Evolutionary conservation across 1,139 yeast genomes (phyloP).

Genomic region (Suhomyces bolitotheri): DNA sequence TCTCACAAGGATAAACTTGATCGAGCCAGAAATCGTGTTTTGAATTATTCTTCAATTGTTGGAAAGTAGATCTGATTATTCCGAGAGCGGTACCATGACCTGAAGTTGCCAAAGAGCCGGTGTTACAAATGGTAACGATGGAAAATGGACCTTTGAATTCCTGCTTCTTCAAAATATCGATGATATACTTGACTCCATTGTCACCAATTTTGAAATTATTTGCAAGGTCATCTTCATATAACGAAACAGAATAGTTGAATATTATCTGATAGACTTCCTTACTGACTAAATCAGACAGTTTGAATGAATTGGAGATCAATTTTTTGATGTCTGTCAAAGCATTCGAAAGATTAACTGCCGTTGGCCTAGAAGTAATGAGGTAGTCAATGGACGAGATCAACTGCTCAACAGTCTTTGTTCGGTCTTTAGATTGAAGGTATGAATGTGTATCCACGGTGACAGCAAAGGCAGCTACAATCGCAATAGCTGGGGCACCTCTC

Average conservation of each 20-base stretch:
- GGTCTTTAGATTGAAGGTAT: conserved; percentile 14
- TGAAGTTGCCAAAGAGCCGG: conserved; percentile 92
- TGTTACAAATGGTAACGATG: conserved; percentile 81
- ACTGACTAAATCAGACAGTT: conserved; percentile 19
- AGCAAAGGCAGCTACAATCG: conserved; percentile 87
- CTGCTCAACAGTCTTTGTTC: conserved; percentile 27
- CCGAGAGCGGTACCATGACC: conserved; percentile 98
- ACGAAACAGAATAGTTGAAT: conserved; percentile 51
- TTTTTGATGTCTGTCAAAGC: conserved; percentile 64
- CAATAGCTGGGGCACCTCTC: conserved; percentile 98
- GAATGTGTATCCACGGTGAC: conserved; percentile 66
- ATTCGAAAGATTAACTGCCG: conserved; percentile 89
- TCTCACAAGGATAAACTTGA: conserved; percentile 86
- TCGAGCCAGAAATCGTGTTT: conserved; percentile 46
- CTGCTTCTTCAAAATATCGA: conserved; percentile 45
- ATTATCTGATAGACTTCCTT: conserved; percentile 40
- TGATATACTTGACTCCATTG: conserved; percentile 74
- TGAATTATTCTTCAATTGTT: conserved; percentile 31
- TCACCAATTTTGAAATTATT: conserved; percentile 79
- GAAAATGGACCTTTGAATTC: conserved; percentile 67
- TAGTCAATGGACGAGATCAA: conserved; percentile 56
- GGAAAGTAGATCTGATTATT: conserved; percentile 72
- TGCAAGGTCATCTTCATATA: conserved; percentile 73
- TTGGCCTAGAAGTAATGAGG: conserved; percentile 80
- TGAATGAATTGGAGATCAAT: conserved; percentile 26